Conservation (phyloP, 352 stramenopile species). For the Globisporangium parvum region DNA sequence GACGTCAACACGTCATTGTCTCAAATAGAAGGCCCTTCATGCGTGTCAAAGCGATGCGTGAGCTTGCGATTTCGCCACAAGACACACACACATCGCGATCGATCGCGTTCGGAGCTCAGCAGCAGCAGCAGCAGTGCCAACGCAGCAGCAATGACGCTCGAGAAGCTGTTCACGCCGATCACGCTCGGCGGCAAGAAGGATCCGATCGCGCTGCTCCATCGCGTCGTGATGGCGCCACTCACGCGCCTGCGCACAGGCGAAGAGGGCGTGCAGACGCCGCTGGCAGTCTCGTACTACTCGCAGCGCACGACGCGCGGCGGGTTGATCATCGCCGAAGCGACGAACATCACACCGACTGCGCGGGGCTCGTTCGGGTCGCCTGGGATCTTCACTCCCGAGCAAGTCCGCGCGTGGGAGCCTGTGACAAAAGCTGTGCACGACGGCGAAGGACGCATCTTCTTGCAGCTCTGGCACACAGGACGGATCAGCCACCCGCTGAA, state of each 20-base stretch:
- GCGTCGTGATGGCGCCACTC: conserved; percentile 37
- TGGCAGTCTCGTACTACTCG: conserved; percentile 28
- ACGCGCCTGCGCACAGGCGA: conserved; percentile 18
- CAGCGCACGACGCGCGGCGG: conserved; percentile 27
- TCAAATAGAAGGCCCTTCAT: too few species aligned
- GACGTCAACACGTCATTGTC: too few species aligned
- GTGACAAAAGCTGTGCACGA: conserved; percentile 50
- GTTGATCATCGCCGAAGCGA: conserved; percentile 36
- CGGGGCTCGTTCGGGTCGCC: conserved; percentile 20
- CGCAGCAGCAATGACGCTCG: not conserved
- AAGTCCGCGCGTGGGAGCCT: conserved; percentile 34
- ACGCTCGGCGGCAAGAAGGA: conserved; percentile 20
- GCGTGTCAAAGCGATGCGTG: too few species aligned
- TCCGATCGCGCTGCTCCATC: conserved; percentile 25
- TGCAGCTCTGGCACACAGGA: conserved; percentile 75
- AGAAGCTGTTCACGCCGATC: conserved; percentile 24
- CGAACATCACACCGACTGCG: conserved; percentile 18
- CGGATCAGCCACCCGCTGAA: conserved; percentile 38
- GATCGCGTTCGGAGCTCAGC: not conserved
- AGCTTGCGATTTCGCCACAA: too few species aligned
- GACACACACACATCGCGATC: not conserved
- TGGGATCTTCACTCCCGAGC: conserved; percentile 32
- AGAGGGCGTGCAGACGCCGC: conserved; percentile 11
- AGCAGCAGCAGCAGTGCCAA: conserved; percentile 6
- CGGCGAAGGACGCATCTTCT: conserved; percentile 47